Conservation (phyloP, 1,284 basidiomycete species). For the Exobasidium cylindrosporum region DNA sequence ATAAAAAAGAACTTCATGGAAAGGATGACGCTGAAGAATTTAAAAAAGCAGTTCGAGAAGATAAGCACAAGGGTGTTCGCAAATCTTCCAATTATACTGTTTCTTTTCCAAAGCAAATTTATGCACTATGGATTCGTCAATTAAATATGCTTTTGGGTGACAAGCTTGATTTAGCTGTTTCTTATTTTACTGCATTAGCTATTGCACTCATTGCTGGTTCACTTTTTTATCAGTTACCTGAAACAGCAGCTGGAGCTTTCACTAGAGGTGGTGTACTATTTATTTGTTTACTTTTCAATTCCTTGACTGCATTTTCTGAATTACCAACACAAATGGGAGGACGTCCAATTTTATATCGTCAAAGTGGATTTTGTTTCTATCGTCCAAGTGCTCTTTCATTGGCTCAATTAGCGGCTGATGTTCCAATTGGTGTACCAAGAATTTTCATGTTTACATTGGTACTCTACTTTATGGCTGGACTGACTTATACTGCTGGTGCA, state of each 20-base stretch:
- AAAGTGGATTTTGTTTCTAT: constrained; percentile 46
- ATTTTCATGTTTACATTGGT: constrained; percentile 56
- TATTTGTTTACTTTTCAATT: constrained; percentile 47
- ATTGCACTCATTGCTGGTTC: constrained; percentile 57
- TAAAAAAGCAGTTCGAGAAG: constrained; percentile 24
- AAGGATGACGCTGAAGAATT: constrained; percentile 26
- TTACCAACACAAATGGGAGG: constrained; percentile 64
- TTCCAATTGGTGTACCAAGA: constrained; percentile 57
- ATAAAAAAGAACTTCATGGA: background rate
- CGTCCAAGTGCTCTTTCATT: constrained; percentile 45
- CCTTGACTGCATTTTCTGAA: constrained; percentile 58
- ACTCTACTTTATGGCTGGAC: constrained; percentile 52
- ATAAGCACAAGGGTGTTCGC: constrained; percentile 28
- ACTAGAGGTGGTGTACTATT: constrained; percentile 39
- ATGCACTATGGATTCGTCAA: constrained; percentile 67
- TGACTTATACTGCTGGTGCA: constrained; percentile 24
- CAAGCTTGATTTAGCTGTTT: constrained; percentile 61
- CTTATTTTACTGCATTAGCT: constrained; percentile 53
- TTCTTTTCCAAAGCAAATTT: constrained; percentile 59
- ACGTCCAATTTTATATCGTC: constrained; percentile 33
- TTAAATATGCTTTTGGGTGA: constrained; percentile 69
- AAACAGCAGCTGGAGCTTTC: constrained; percentile 27
- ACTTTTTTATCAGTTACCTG: constrained; percentile 39
- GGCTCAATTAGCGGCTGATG: constrained; percentile 49
- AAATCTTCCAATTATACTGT: constrained; percentile 34